Percentiles rank a stretch among this genome's conserved stretches.
Conservation (phyloP, 176 grass and related monocot species). For the Triticum timopheevii region DNA sequence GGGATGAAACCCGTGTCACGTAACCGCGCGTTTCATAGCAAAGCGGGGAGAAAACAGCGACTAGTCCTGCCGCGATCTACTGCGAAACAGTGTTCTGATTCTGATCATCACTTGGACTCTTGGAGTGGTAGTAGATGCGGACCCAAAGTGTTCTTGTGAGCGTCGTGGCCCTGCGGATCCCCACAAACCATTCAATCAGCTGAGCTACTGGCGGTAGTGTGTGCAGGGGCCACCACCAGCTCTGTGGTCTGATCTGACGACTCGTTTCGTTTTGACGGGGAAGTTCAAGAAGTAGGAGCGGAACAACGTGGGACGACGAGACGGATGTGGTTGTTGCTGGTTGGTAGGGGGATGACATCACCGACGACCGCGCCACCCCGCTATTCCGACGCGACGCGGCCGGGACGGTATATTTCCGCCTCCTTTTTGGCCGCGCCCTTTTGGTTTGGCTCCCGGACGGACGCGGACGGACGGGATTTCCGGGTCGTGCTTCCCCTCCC, state of each 20-base stretch:
- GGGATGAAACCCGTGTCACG: background rate
- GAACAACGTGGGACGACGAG: background rate
- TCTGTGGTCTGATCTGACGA: background rate
- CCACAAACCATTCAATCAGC: background rate
- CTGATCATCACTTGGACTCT: background rate
- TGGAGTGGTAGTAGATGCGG: too few species aligned
- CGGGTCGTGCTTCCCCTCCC: conserved; percentile 21
- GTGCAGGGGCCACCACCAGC: background rate
- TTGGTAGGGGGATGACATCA: conserved; percentile 65
- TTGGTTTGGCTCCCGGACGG: too few species aligned
- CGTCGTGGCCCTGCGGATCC: conserved; percentile 21
- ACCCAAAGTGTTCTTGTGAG: background rate
- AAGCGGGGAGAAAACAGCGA: background rate
- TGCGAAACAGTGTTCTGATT: background rate
- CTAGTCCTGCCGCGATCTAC: background rate
- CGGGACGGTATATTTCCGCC: too few species aligned
- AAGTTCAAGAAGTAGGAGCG: background rate
- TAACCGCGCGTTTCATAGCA: background rate
- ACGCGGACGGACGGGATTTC: background rate
- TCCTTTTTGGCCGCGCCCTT: background rate
- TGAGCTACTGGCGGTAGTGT: background rate
- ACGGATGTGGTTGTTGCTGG: conserved; percentile 55
- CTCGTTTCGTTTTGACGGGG: background rate
- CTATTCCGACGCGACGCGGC: background rate
- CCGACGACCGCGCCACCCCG: conserved; percentile 18